Conservation (phyloP, 2,329 filamentous ascomycete genomes). For the Pseudodiploospora longispora region DNA sequence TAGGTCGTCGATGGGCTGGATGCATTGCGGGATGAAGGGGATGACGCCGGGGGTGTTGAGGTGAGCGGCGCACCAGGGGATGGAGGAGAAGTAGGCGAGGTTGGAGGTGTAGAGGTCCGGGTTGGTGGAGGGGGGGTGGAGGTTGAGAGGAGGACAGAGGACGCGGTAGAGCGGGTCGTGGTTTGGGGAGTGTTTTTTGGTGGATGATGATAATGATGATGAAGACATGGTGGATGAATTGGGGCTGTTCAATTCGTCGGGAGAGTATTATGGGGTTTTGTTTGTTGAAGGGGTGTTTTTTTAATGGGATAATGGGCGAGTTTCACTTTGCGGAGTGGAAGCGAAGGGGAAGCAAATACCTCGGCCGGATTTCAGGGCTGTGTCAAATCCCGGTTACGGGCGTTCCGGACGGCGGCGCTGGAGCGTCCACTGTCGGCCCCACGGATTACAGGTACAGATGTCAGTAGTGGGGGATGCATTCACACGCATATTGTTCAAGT, state of each 20-base stretch:
- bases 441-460: no score
- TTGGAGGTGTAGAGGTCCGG: conserved; percentile 18
- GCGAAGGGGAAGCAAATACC: no score
- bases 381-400: no score
- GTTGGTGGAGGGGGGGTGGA: conserved; percentile 19
- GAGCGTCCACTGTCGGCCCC: no score
- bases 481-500: no score
- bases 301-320: no score
- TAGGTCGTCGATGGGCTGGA: conserved; percentile 18
- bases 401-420: no score
- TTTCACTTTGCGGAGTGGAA: no score
- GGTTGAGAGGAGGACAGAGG: conserved; percentile 21
- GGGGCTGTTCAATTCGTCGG: not conserved
- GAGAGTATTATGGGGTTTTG: no score
- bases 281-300: no score
- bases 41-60: conserved; percentile 19
- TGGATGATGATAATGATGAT: not conserved
- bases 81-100: conserved; percentile 23
- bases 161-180: conserved; percentile 18
- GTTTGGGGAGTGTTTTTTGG: conserved; percentile 1
- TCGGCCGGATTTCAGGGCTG: no score
- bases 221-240: not conserved
- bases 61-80: conserved; percentile 27
- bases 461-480: no score
- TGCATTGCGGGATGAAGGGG: conserved; percentile 25